Conservation (phyloP, 1,284 basidiomycete species). For the Mycocalia duriaeana region DNA sequence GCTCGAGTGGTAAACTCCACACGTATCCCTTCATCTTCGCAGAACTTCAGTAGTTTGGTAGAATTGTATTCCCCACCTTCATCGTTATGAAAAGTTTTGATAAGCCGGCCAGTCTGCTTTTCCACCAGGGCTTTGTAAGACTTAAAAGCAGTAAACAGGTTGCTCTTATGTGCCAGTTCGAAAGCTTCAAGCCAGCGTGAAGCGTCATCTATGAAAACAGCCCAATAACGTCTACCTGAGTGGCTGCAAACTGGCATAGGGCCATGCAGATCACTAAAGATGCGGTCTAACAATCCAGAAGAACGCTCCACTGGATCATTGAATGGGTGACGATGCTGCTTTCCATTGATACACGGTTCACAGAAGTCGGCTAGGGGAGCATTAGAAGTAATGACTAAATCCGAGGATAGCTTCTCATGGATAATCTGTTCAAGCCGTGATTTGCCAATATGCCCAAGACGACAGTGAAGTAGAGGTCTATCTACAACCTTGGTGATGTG, state of each 20-base stretch:
- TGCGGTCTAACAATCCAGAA: too few relatives aligned
- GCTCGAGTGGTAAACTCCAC: slow-evolving; percentile 21
- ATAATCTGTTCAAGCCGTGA: too few relatives aligned
- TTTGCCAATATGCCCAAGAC: too few relatives aligned
- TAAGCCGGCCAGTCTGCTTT: slow-evolving; percentile 20
- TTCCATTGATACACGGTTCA: too few relatives aligned
- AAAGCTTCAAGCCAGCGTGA: not conserved
- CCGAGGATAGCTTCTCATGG: too few relatives aligned
- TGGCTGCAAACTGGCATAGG: not conserved
- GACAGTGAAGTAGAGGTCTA: too few relatives aligned
- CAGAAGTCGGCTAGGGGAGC: too few relatives aligned
- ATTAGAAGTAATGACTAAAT: too few relatives aligned
- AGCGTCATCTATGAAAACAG: slow-evolving; percentile 4
- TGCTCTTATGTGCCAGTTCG: slow-evolving; percentile 4
- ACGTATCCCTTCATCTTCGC: slow-evolving; percentile 21
- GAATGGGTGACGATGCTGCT: too few relatives aligned
- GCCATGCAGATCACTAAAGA: not conserved
- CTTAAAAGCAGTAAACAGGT: slow-evolving; percentile 4
- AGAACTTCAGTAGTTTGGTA: slow-evolving; percentile 17
- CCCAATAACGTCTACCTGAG: not conserved
- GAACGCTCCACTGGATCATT: too few relatives aligned
- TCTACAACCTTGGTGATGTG: too few relatives aligned
- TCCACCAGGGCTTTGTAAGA: slow-evolving; percentile 7
- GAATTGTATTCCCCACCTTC: slow-evolving; percentile 25
- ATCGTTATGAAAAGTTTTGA: slow-evolving; percentile 20